Evolutionary conservation across 2,329 filamentous ascomycete genomes (phyloP).

Genomic region (Sporothrix curviconia): DNA sequence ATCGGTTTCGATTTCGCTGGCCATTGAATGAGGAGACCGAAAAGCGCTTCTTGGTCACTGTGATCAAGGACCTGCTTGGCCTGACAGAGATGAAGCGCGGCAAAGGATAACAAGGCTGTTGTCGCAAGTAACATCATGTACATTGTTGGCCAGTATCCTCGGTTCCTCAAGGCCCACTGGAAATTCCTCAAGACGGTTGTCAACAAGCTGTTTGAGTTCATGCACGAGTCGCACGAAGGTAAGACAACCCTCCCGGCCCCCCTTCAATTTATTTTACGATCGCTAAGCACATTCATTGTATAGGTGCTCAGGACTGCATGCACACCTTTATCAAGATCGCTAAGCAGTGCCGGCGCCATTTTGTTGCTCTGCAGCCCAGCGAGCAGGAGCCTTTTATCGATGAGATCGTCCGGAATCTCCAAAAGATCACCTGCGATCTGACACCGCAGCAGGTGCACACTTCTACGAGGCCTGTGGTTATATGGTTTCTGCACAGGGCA

Average conservation of each 20-base stretch:
- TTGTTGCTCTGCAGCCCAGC: conserved; percentile 89
- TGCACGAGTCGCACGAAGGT: conserved; percentile 99
- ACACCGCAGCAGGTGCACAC: conserved; percentile 97
- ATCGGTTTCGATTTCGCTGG: conserved; percentile 97
- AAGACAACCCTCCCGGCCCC: no score
- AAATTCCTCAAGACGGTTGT: conserved; percentile 99
- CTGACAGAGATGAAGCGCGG: conserved; percentile 98
- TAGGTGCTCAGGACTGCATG: conserved; percentile 98
- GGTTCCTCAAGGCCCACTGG: conserved; percentile 98
- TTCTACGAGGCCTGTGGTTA: conserved; percentile 99
- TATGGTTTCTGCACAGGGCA: conserved; percentile 97
- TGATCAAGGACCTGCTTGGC: conserved; percentile 95
- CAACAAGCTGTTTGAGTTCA: conserved; percentile 99
- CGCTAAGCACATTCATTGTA: no score
- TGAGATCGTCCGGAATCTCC: conserved; percentile 92
- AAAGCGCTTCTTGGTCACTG: conserved; percentile 95
- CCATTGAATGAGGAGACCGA: conserved; percentile 99
- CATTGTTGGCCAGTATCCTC: conserved; percentile 96
- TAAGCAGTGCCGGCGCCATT: conserved; percentile 94
- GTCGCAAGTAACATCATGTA: conserved; percentile 99
- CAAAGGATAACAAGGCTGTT: conserved; percentile 98
- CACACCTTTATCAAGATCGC: conserved; percentile 99
- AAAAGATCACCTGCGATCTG: conserved; percentile 91
- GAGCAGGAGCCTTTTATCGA: conserved; percentile 97
- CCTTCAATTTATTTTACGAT: no score